These are phyloP conservation scores for Capronia epimyces DNA, from an alignment of 2,329 filamentous ascomycete species.

Conservation along the genomic window DNA sequence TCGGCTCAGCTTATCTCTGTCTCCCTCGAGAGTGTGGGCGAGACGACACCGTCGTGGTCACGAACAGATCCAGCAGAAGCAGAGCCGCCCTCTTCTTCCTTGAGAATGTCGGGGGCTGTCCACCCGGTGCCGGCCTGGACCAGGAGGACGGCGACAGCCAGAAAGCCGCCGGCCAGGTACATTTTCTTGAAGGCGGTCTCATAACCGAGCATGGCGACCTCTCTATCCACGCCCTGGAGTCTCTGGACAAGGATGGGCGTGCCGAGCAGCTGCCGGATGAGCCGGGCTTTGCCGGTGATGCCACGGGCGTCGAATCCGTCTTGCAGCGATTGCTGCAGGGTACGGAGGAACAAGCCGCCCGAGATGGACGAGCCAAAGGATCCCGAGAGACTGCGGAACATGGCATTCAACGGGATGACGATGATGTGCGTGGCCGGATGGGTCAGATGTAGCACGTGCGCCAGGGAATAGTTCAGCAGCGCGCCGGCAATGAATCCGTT, in stretches of 20 bases:
- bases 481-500: slow-evolving; percentile 71
- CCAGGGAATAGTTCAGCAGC: slow-evolving; percentile 72
- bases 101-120: slow-evolving; percentile 36
- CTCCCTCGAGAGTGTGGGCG: neutral
- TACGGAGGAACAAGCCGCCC: slow-evolving; percentile 66
- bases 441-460: slow-evolving; percentile 71
- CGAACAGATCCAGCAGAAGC: neutral
- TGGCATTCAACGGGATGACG: slow-evolving; percentile 68
- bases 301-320: slow-evolving; percentile 50
- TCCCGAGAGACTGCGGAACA: slow-evolving; percentile 75
- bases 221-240: slow-evolving; percentile 46
- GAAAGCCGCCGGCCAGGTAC: slow-evolving; percentile 48
- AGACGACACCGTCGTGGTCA: neutral
- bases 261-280: slow-evolving; percentile 54
- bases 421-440: slow-evolving; percentile 64
- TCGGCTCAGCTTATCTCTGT: neutral
- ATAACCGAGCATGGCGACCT: slow-evolving; percentile 51
- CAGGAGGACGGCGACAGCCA: slow-evolving; percentile 47
- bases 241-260: slow-evolving; percentile 52
- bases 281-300: slow-evolving; percentile 36
- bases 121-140: slow-evolving; percentile 57
- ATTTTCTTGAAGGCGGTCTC: slow-evolving; percentile 49
- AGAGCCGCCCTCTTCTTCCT: slow-evolving; percentile 23
- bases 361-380: slow-evolving; percentile 75
- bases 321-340: slow-evolving; percentile 53